Evolutionary conservation across 306 rosid species (phyloP), one percentile per base, ranked within the genome.

Genomic region (Sophora flavescens): DNA sequence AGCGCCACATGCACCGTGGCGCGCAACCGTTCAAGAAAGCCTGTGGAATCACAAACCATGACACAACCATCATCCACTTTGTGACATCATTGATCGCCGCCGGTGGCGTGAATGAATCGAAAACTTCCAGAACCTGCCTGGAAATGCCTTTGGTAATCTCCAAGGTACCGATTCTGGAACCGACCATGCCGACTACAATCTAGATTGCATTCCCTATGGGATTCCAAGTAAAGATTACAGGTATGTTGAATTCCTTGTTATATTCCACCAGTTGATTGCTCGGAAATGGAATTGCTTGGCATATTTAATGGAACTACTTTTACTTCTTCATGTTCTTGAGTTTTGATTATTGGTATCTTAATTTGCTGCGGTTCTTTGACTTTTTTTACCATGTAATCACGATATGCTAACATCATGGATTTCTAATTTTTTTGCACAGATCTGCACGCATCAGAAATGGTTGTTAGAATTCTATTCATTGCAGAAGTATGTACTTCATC

Each of bases 171-270:
- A 63, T 39, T 57, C n/a, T 48, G 87, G 85, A 75, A 66, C 87
- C 63, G 71, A 62, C 78, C 88, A 57, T 58, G 33, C 87, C 51
- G 87, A 78, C 63, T 85, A 86, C 78, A 86, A 87, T 30, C 74
- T 89, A 53, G 90, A 87, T 78, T 77, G 90, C 84, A 87, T 91
- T 84, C 91, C 96, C 72, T 88, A 78, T 82, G 93, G 89, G 59
- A 87, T 89, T 72, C 93, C 91, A 15, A 87, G 83, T 82, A 89
- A 86, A 91, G 89, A 89, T 42, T 87, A 86, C 86, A 87, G 96
- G 96, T 91, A 82, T 28, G 79, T 17, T 18, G 22, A 78, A 8
- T 22, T 67, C 62, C 38, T 72, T 70, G 11, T 28, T 60, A 48
- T 51, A 10, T 59, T 16, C 63, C 5, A 18, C 71, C 42, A 3